Percentiles rank a stretch among this genome's conserved stretches.
These are phyloP conservation scores for Botrytis deweyae DNA, from an alignment of 2,329 filamentous ascomycete species.

Conservation along the genomic window DNA sequence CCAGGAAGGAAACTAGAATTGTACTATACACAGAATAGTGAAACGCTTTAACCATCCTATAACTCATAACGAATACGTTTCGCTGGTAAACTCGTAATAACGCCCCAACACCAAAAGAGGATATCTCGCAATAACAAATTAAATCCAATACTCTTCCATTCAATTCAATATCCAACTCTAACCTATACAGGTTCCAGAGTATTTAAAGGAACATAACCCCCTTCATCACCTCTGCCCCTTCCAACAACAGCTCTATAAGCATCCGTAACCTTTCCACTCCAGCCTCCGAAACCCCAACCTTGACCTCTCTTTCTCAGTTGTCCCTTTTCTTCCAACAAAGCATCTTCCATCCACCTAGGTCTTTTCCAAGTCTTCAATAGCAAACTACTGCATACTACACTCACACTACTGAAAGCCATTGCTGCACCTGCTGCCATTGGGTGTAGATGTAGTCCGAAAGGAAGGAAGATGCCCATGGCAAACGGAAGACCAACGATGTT, in stretches of 20 bases:
- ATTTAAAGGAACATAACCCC: conserved; percentile 59
- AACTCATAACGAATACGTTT: no score
- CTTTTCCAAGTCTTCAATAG: conserved; percentile 84
- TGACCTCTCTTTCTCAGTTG: conserved; percentile 38
- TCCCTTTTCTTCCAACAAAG: conserved; percentile 60
- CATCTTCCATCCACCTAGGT: conserved; percentile 82
- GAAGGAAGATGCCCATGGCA: conserved; percentile 94
- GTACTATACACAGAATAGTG: not conserved
- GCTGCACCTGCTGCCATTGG: conserved; percentile 93
- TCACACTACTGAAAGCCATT: conserved; percentile 89
- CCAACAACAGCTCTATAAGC: conserved; percentile 42
- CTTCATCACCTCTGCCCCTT: conserved; percentile 46
- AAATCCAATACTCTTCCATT: not conserved
- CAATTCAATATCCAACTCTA: conserved; percentile 3
- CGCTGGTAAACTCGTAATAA: not conserved
- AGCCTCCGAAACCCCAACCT: conserved; percentile 41
- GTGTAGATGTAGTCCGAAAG: conserved; percentile 82
- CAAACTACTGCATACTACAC: conserved; percentile 80
- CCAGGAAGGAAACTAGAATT: not conserved
- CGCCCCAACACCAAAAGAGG: not conserved
- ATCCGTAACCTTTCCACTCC: conserved; percentile 47
- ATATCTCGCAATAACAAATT: conserved; percentile 4
- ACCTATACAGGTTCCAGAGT: conserved; percentile 32
- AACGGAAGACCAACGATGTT: conserved; percentile 90
- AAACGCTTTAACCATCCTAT: not conserved